phyloP scores from a whole-genome alignment of 805 yeast species.

The Tetrapisispora fleetii region DNA sequence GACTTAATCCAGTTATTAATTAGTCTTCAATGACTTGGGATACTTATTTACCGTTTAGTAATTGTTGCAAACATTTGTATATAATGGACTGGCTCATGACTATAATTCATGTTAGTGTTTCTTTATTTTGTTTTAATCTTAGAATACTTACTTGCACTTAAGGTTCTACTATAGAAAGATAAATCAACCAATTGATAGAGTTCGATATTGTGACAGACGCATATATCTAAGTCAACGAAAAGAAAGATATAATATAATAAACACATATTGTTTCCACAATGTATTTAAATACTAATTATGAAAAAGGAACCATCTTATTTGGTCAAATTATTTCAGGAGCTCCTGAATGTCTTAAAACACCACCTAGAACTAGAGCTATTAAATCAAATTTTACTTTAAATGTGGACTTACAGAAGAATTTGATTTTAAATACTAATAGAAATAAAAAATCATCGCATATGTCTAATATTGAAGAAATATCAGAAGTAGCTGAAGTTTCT shows the following conservation, averaged over 20 bases:
- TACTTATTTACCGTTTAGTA: too few relatives aligned
- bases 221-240: neutral
- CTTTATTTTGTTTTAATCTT: too few relatives aligned
- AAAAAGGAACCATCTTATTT: neutral
- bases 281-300: neutral
- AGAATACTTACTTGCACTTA: too few relatives aligned
- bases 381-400: slow-evolving; percentile 9
- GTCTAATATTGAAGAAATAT: neutral
- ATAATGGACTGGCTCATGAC: too few relatives aligned
- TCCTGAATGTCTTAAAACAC: slow-evolving; percentile 15
- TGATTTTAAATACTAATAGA: slow-evolving; percentile 12
- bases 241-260: neutral
- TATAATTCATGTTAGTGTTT: too few relatives aligned
- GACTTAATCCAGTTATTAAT: too few relatives aligned
- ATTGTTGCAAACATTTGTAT: too few relatives aligned
- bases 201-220: too few relatives aligned
- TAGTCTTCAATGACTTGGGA: too few relatives aligned
- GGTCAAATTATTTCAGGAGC: slow-evolving; percentile 6
- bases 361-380: slow-evolving; percentile 12
- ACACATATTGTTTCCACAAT: neutral
- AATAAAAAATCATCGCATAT: neutral
- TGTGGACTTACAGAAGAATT: slow-evolving; percentile 15
- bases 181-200: too few relatives aligned
- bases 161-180: too few relatives aligned
- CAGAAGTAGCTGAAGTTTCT: neutral